Conservation (phyloP, 768 basidiomycete genomes). For the Tylopilus balloui region DNA sequence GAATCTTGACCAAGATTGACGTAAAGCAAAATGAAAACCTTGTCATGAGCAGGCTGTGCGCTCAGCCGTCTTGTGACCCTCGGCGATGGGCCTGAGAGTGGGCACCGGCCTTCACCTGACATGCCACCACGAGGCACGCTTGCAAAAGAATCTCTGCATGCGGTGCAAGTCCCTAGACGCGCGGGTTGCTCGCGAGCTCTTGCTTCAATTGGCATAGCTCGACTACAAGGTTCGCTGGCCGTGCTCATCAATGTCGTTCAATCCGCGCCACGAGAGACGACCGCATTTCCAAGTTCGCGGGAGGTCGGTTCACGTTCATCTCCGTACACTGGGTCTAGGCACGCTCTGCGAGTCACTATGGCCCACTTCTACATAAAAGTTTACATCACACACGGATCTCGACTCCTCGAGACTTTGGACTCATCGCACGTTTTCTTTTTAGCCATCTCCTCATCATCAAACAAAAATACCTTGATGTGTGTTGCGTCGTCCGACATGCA, state of each 20-base stretch:
- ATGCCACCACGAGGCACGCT: neutral
- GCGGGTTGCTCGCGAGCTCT: no score
- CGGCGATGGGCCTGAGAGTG: neutral
- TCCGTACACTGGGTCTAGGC: slow-evolving; percentile 12
- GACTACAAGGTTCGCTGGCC: neutral
- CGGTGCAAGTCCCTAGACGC: no score
- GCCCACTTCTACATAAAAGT: neutral
- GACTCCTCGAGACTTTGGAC: neutral
- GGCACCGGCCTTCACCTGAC: neutral
- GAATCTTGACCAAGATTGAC: no score
- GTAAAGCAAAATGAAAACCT: neutral
- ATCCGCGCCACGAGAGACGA: neutral
- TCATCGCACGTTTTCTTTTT: neutral
- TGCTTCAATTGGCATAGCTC: no score
- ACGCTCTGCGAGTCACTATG: neutral
- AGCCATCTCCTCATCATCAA: neutral
- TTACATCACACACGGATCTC: neutral
- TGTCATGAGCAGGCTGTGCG: no score
- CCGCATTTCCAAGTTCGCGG: neutral
- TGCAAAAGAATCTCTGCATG: neutral
- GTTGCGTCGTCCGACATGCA: neutral
- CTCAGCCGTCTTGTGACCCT: no score
- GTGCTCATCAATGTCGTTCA: neutral
- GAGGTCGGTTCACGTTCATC: slow-evolving; percentile 10
- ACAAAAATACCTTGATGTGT: no score